Conservation (phyloP, 2,329 filamentous ascomycete genomes). For the Ophiostoma sp. region DNA sequence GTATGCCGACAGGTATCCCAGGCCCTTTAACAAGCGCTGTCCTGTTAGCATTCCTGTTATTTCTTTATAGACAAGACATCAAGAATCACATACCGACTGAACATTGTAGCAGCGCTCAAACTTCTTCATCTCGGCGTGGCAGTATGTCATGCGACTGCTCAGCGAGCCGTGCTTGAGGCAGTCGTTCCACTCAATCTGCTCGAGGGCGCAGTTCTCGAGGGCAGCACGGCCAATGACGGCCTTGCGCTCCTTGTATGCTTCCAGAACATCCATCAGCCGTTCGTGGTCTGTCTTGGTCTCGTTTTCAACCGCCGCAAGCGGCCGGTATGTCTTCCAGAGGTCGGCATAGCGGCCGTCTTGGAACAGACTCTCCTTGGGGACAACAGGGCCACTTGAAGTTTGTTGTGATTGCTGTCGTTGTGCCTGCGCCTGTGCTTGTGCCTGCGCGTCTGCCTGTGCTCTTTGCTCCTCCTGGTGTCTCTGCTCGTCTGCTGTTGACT, state of each 20-base stretch:
- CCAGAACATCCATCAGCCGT: conserved; percentile 71
- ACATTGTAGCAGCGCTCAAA: conserved; percentile 87
- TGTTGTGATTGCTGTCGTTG: conserved; percentile 5
- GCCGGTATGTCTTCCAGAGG: conserved; percentile 86
- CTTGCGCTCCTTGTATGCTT: conserved; percentile 78
- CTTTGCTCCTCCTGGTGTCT: conserved; percentile 27
- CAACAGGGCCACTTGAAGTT: conserved; percentile 24
- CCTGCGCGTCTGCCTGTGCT: conserved; percentile 20
- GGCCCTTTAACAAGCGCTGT: conserved; percentile 78
- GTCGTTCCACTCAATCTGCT: conserved; percentile 74
- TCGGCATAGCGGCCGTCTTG: conserved; percentile 67
- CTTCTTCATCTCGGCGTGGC: conserved; percentile 65
- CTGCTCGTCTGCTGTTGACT: conserved; percentile 27
- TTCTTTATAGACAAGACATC: too few relatives aligned
- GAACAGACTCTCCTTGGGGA: conserved; percentile 50
- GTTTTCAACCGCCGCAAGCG: conserved; percentile 63
- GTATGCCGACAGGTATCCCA: conserved; percentile 73
- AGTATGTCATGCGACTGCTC: conserved; percentile 70
- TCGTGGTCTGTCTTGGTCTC: conserved; percentile 71
- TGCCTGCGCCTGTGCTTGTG: conserved; percentile 21
- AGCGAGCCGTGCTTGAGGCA: conserved; percentile 73
- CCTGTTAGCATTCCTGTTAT: neutral
- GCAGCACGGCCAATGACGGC: conserved; percentile 72
- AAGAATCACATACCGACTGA: conserved; percentile 60
- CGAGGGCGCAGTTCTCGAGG: conserved; percentile 86